A percentile compares a stretch with the other conserved stretches of the same genome.
phyloP scores from a whole-genome alignment of 2,329 filamentous ascomycete genomes.

The Pseudocercospora vitis region DNA sequence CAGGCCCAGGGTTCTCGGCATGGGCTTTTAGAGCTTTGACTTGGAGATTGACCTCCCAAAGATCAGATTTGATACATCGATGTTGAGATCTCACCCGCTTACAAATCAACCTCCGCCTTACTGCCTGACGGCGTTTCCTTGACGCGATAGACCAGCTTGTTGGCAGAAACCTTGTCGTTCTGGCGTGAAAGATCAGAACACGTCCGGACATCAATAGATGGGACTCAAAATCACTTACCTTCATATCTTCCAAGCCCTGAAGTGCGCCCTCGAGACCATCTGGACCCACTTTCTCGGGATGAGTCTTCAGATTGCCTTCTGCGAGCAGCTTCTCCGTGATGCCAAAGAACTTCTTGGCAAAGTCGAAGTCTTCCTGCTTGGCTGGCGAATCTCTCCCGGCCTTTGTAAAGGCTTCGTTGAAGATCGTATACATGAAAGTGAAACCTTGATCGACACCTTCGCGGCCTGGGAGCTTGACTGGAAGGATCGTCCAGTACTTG shows the following conservation, averaged over 20 bases:
- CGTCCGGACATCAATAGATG: too few species aligned
- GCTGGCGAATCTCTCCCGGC: conserved; percentile 25
- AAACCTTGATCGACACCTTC: conserved; percentile 24
- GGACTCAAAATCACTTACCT: too few species aligned
- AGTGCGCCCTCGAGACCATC: conserved; percentile 48
- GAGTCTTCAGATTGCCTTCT: conserved; percentile 47
- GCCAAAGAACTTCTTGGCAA: conserved; percentile 44
- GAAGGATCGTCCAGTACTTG: conserved; percentile 29
- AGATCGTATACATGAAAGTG: conserved; percentile 34
- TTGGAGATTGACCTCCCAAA: neutral
- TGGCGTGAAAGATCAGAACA: too few species aligned
- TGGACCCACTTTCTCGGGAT: conserved; percentile 43
- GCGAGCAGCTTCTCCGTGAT: conserved; percentile 44
- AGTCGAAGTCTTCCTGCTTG: conserved; percentile 43
- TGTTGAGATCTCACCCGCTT: neutral
- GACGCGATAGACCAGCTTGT: conserved; percentile 49
- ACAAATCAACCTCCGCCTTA: conserved; percentile 27
- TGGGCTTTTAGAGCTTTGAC: conserved; percentile 1
- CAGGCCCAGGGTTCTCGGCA: too few species aligned
- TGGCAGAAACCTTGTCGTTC: conserved; percentile 47
- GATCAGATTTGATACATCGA: neutral
- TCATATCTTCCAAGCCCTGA: conserved; percentile 47
- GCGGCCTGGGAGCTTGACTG: conserved; percentile 26
- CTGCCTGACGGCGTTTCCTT: conserved; percentile 27
- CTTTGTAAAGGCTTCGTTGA: conserved; percentile 29